Percentiles rank a stretch among this genome's conserved stretches.
phyloP scores from a whole-genome alignment of 257 asterid species.

The Catharanthus roseus region DNA sequence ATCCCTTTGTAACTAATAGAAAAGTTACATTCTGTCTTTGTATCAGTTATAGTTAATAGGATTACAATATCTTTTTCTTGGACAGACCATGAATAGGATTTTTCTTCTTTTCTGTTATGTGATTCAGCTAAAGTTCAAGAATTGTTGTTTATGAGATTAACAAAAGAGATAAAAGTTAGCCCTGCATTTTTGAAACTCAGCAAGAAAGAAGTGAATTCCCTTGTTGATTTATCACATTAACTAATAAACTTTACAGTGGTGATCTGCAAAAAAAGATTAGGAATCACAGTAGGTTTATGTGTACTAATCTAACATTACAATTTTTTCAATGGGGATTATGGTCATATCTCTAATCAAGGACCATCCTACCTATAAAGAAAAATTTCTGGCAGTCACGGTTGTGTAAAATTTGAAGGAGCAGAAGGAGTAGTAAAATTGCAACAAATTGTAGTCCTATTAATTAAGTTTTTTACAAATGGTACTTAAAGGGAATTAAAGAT shows the following conservation, averaged over 20 bases:
- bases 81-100: no score
- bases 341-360: conserved; percentile 59
- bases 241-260: conserved; percentile 67
- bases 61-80: no score
- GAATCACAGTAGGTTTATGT: conserved; percentile 54
- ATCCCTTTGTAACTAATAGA: no score
- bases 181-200: conserved; percentile 49
- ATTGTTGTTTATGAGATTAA: conserved; percentile 55
- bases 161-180: conserved; percentile 55
- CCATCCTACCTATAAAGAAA: conserved; percentile 49
- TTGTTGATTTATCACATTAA: conserved; percentile 60
- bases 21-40: no score
- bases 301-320: conserved; percentile 52
- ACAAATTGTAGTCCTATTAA: conserved; percentile 50
- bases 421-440: conserved; percentile 55
- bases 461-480: conserved; percentile 51
- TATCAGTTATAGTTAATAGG: no score
- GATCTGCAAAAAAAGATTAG: conserved; percentile 47
- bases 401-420: conserved; percentile 56
- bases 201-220: conserved; percentile 41
- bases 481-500: conserved; percentile 57
- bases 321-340: conserved; percentile 63
- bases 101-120: neutral
- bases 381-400: conserved; percentile 52
- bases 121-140: conserved; percentile 51